phyloP scores from a whole-genome alignment of 169 alveolate genomes.

The Amoebophrya sp. region DNA sequence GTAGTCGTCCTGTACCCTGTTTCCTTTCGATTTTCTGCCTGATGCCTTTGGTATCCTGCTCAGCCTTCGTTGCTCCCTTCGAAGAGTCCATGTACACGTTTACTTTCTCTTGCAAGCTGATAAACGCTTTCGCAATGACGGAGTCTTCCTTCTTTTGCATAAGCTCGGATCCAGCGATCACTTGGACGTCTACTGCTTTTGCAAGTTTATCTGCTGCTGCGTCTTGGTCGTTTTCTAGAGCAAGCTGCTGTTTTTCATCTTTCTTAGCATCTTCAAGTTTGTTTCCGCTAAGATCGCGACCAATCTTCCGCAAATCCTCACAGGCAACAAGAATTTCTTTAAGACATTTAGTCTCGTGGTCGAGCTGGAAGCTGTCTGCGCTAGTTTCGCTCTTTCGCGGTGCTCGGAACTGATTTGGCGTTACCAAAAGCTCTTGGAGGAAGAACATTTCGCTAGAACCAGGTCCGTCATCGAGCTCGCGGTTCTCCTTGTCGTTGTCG shows the following conservation, averaged over 20 bases:
- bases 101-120: background rate
- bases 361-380: background rate
- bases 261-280: background rate
- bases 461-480: background rate
- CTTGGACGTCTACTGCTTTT: background rate
- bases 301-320: background rate
- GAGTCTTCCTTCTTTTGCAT: background rate
- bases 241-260: background rate
- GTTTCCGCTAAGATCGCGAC: background rate
- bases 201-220: background rate
- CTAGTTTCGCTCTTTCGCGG: background rate
- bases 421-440: slow-evolving; percentile 33
- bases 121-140: background rate
- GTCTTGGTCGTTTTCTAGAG: background rate
- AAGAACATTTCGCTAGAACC: slow-evolving; percentile 36
- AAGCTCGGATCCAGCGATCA: background rate
- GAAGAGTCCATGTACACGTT: background rate
- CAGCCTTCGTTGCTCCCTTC: background rate
- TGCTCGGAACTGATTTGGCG: slow-evolving; percentile 40
- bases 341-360: background rate
- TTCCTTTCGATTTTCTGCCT: slow-evolving; percentile 41
- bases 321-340: background rate
- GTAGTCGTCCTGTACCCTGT: too few species aligned
- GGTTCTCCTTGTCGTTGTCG: too few species aligned
- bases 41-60: slow-evolving; percentile 28